Evolutionary conservation across 768 basidiomycete species (phyloP).

Genomic region (Psilocybe sp.): DNA sequence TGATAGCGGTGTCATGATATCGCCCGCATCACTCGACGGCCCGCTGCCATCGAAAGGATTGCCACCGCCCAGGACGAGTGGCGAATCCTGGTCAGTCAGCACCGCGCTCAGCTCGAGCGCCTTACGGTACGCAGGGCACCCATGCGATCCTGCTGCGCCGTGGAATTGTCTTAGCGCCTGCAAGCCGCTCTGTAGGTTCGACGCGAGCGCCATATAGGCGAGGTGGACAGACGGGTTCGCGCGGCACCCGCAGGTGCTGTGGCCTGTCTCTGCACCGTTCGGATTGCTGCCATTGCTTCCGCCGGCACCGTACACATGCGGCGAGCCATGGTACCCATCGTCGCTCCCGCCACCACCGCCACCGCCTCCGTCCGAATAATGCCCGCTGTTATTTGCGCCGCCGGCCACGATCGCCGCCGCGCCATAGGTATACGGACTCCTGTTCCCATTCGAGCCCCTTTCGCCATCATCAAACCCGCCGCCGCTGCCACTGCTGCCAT

Average conservation of each 20-base stretch:
- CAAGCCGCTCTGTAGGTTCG: slow-evolving; percentile 59
- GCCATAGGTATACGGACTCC: no score
- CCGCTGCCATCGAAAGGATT: slow-evolving; percentile 51
- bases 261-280: slow-evolving; percentile 37
- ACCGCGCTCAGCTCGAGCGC: slow-evolving; percentile 61
- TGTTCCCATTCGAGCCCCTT: no score
- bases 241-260: slow-evolving; percentile 52
- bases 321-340: slow-evolving; percentile 12
- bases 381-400: neutral
- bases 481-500: neutral
- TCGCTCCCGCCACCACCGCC: slow-evolving; percentile 20
- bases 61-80: slow-evolving; percentile 1
- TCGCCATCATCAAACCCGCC: no score
- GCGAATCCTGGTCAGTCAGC: slow-evolving; percentile 47
- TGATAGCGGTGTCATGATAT: slow-evolving; percentile 53
- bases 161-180: slow-evolving; percentile 58
- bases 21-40: slow-evolving; percentile 58
- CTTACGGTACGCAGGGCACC: slow-evolving; percentile 54
- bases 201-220: slow-evolving; percentile 58
- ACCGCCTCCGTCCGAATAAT: neutral
- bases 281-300: slow-evolving; percentile 35
- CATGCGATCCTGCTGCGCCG: slow-evolving; percentile 44
- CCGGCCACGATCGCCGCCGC: no score
- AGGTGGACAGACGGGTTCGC: slow-evolving; percentile 57
- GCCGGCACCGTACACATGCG: slow-evolving; percentile 36